Evolutionary conservation across 73 alveolate genomes (phyloP), one percentile per base, ranked within the genome.

Genomic region (Tetrahymena elliotti): DNA sequence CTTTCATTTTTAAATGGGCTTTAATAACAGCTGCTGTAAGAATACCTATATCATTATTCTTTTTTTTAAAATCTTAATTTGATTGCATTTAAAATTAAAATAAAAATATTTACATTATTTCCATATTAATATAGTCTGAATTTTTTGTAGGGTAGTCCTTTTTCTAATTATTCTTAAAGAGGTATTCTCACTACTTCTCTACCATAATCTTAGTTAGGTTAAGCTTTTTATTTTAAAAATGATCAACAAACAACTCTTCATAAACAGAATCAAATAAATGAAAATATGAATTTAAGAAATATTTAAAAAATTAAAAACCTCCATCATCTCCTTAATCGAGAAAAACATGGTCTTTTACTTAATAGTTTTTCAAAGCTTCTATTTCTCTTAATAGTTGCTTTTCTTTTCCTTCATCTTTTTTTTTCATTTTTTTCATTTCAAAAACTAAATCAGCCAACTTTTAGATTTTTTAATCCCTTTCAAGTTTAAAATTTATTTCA

Each of bases 131-230:
- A 94, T n/a, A 94, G 93, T 12, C 95, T 53, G 83, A 84, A 94
- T 36, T 92, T 94, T 94, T 83, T 94, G 34, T 84, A 94, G 4
- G 96, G 96, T 24, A 96, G 83, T 33, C 83, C 83, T 33, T 93
- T 93, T 35, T 94, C 96, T 35, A 97, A 93, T 36, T 93, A 53
- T 4, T 95, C 96, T 94, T 98, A 99, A 94, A 92, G 96, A 4
- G 97, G 96, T 18, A 97, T 99, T 35, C 96, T 98, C 52, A 96
- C 96, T 0, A 98, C 97, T 33, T 98, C 98, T 83, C 99, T 95
- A 6, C 98, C 99, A 94, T 98, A 98, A 39, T 98, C 97, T 95
- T 95, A 98, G 18, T 96, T 99, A 36, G 97, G 99, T 27, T 94
- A 96, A 35, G 94, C 97, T 36, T 83, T 84, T 93, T 31, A 97